These are phyloP conservation scores for Xylariaceae sp. DNA, from an alignment of 2,329 filamentous ascomycete species.

Conservation along the genomic window DNA sequence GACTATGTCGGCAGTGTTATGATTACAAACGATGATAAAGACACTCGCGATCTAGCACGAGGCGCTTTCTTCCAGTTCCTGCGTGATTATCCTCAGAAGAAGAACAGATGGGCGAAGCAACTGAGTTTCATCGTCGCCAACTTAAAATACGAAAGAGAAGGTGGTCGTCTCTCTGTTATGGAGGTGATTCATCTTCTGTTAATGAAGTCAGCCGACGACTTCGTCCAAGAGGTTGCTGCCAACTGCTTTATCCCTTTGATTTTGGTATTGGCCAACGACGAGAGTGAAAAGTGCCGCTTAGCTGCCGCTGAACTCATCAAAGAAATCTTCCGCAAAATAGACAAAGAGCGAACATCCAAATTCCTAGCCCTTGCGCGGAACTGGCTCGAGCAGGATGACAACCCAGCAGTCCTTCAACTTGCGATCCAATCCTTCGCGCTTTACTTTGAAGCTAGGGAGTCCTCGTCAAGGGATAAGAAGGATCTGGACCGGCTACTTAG, in stretches of 20 bases:
- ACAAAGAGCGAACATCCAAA: constrained; percentile 72
- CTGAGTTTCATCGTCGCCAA: constrained; percentile 89
- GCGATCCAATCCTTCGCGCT: constrained; percentile 82
- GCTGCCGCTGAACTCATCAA: constrained; percentile 82
- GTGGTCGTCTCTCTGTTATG: constrained; percentile 90
- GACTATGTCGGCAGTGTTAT: constrained; percentile 91
- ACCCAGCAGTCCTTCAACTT: constrained; percentile 72
- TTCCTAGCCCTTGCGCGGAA: constrained; percentile 74
- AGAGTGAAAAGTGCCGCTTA: constrained; percentile 82
- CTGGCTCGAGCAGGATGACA: constrained; percentile 80
- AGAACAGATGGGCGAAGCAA: constrained; percentile 87
- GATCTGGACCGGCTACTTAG: constrained; percentile 70
- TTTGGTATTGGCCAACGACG: constrained; percentile 86
- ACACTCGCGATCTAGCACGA: constrained; percentile 84
- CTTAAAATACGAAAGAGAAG: constrained; percentile 85
- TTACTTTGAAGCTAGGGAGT: constrained; percentile 76
- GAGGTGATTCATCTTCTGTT: constrained; percentile 89
- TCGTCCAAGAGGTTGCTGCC: constrained; percentile 80
- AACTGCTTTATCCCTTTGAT: constrained; percentile 88
- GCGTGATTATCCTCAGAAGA: constrained; percentile 91
- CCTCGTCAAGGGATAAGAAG: constrained; percentile 65
- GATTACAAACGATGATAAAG: constrained; percentile 93
- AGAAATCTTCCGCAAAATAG: constrained; percentile 79
- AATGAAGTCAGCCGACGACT: constrained; percentile 80
- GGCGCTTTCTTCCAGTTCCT: constrained; percentile 94